Percentiles rank a stretch among this genome's conserved stretches.
Evolutionary conservation across 805 yeast genomes (phyloP).

Genomic region (Wickerhamomyces alni): DNA sequence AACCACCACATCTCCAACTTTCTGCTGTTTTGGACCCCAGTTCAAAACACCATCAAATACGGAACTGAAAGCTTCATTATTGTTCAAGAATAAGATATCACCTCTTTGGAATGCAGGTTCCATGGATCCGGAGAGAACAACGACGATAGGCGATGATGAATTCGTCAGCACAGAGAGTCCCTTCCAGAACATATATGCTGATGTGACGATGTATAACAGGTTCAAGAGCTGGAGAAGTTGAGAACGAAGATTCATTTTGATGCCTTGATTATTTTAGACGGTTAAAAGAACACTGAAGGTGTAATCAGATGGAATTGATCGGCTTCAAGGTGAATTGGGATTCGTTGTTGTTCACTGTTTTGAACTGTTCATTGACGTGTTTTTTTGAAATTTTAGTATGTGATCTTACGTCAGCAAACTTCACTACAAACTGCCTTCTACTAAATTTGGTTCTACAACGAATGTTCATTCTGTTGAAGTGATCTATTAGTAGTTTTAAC

Average conservation of each 20-base stretch:
- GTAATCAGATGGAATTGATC: no score
- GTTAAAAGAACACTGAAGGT: no score
- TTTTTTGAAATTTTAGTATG: no score
- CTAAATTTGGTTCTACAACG: no score
- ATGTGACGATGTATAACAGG: constrained; percentile 73
- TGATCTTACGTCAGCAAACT: no score
- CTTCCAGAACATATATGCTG: constrained; percentile 92
- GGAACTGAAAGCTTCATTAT: constrained; percentile 27
- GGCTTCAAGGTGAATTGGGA: no score
- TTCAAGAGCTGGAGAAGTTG: constrained; percentile 62
- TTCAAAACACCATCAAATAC: not conserved
- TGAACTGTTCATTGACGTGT: no score
- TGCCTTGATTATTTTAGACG: no score
- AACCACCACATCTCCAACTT: constrained; percentile 92
- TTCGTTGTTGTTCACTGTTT: no score
- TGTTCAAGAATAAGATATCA: constrained; percentile 88
- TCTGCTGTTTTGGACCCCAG: constrained; percentile 26
- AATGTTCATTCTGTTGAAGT: no score
- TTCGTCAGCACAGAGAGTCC: constrained; percentile 68
- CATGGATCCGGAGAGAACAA: constrained; percentile 97
- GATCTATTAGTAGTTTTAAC: no score
- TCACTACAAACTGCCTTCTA: no score
- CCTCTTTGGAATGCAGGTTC: constrained; percentile 99
- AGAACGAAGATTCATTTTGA: constrained; percentile 54
- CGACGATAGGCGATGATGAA: constrained; percentile 91